phyloP scores from a whole-genome alignment of 2,329 filamentous ascomycete species.

The Fusarium sp. region DNA sequence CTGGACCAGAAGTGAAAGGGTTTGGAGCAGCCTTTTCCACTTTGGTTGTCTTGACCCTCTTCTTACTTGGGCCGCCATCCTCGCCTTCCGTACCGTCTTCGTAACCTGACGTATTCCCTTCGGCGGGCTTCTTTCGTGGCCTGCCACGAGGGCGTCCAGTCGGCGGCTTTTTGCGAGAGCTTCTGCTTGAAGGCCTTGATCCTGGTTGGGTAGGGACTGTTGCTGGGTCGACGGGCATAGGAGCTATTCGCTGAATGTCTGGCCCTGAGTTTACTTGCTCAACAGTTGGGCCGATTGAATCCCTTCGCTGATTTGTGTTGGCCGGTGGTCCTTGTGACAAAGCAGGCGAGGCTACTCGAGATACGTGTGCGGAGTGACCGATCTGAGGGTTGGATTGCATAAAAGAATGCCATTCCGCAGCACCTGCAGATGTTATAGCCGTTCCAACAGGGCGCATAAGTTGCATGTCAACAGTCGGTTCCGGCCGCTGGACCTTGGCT shows the following conservation, averaged over 20 bases:
- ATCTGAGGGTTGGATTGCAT: slow-evolving; percentile 77
- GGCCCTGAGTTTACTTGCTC: slow-evolving; percentile 43
- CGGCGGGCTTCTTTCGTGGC: slow-evolving; percentile 67
- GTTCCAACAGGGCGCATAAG: slow-evolving; percentile 50
- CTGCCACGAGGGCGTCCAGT: slow-evolving; percentile 71
- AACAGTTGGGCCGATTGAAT: slow-evolving; percentile 48
- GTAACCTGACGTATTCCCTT: slow-evolving; percentile 81
- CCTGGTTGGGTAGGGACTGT: slow-evolving; percentile 50
- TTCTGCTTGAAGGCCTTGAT: slow-evolving; percentile 73
- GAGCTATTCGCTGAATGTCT: slow-evolving; percentile 56
- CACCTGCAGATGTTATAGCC: slow-evolving; percentile 69
- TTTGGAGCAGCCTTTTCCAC: slow-evolving; percentile 80
- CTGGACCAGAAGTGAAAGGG: slow-evolving; percentile 79
- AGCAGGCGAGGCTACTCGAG: slow-evolving; percentile 57
- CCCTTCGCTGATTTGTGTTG: slow-evolving; percentile 39
- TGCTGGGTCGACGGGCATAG: slow-evolving; percentile 51
- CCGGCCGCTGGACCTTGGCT: slow-evolving; percentile 65
- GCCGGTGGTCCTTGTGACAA: slow-evolving; percentile 52
- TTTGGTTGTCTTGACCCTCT: slow-evolving; percentile 84
- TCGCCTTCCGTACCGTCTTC: slow-evolving; percentile 77
- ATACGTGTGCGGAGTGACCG: slow-evolving; percentile 55
- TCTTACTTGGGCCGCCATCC: slow-evolving; percentile 67
- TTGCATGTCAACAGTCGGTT: slow-evolving; percentile 46
- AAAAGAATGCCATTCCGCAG: slow-evolving; percentile 83
- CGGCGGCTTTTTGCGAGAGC: slow-evolving; percentile 63